A percentile compares a stretch with the other conserved stretches of the same genome.
Evolutionary conservation across 139 green algal genomes (phyloP).

Genomic region (Picochlorum costavermella): DNA sequence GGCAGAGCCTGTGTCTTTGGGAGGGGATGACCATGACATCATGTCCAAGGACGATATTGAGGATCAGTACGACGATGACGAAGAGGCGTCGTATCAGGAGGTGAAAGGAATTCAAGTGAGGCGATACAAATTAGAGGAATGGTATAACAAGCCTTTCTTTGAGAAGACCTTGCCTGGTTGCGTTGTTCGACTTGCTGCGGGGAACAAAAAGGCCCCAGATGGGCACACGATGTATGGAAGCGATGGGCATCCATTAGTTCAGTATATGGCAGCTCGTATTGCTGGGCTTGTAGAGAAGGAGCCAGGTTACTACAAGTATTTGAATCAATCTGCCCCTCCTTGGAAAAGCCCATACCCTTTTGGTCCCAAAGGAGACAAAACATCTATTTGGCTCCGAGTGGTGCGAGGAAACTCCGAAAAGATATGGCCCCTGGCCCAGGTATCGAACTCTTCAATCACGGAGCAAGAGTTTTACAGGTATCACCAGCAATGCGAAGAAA

Average conservation of each 20-base stretch:
- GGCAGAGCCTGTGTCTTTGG: background rate
- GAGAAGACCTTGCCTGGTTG: conserved; percentile 31
- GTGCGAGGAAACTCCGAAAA: conserved; percentile 20
- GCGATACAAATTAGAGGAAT: conserved; percentile 41
- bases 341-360: conserved; percentile 32
- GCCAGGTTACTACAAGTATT: conserved; percentile 33
- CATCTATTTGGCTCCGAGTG: conserved; percentile 36
- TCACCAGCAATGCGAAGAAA: conserved; percentile 15
- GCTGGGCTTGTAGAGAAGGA: conserved; percentile 26
- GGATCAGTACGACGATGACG: conserved; percentile 28
- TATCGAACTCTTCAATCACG: conserved; percentile 41
- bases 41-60: background rate
- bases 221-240: background rate
- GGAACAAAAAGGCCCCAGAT: conserved; percentile 4
- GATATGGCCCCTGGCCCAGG: conserved; percentile 31
- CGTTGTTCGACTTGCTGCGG: conserved; percentile 24
- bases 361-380: conserved; percentile 8
- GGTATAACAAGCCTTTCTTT: conserved; percentile 50
- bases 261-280: conserved; percentile 31
- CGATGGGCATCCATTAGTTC: background rate
- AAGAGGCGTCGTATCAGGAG: conserved; percentile 37
- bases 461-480: conserved; percentile 30
- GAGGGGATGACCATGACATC: background rate
- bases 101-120: conserved; percentile 31
- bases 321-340: conserved; percentile 16